These are phyloP conservation scores for Phoenix dactylifera DNA, from an alignment of 176 grass and related monocot genomes.

Conservation along the genomic window DNA sequence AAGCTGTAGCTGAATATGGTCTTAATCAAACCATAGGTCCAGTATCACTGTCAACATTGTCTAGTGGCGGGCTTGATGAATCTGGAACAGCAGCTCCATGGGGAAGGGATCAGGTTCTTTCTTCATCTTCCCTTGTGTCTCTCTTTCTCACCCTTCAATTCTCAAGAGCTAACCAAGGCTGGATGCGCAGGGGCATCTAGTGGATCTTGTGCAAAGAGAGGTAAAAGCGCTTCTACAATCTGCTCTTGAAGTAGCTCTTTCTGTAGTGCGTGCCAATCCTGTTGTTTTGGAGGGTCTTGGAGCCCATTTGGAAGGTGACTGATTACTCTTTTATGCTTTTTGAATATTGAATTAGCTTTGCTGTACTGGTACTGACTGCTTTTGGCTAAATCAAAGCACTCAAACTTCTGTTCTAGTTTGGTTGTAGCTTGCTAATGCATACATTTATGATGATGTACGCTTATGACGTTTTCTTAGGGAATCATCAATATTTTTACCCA, in stretches of 20 bases:
- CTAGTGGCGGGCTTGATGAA: constrained; percentile 83
- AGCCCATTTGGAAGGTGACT: constrained; percentile 90
- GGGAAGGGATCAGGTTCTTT: constrained; percentile 89
- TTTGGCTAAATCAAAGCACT: no score
- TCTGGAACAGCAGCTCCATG: constrained; percentile 58
- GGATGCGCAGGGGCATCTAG: constrained; percentile 64
- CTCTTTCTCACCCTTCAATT: constrained; percentile 14
- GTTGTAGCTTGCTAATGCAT: no score
- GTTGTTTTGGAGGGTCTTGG: constrained; percentile 84
- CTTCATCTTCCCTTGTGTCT: constrained; percentile 8
- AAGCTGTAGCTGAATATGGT: constrained; percentile 96
- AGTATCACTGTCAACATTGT: constrained; percentile 76
- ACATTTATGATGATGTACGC: no score
- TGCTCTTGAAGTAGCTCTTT: constrained; percentile 90
- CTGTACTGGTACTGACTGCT: no score
- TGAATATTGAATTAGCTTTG: no score
- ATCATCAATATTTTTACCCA: no score
- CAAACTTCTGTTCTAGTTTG: no score
- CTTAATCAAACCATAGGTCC: constrained; percentile 80
- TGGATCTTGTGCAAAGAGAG: constrained; percentile 85
- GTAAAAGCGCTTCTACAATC: constrained; percentile 83
- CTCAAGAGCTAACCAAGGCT: constrained; percentile 13
- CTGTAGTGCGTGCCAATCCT: constrained; percentile 81
- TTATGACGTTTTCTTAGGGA: no score
- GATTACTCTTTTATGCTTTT: no score